Evolutionary conservation across 2,329 filamentous ascomycete species (phyloP).

Genomic region (Graphilbum fragrans): DNA sequence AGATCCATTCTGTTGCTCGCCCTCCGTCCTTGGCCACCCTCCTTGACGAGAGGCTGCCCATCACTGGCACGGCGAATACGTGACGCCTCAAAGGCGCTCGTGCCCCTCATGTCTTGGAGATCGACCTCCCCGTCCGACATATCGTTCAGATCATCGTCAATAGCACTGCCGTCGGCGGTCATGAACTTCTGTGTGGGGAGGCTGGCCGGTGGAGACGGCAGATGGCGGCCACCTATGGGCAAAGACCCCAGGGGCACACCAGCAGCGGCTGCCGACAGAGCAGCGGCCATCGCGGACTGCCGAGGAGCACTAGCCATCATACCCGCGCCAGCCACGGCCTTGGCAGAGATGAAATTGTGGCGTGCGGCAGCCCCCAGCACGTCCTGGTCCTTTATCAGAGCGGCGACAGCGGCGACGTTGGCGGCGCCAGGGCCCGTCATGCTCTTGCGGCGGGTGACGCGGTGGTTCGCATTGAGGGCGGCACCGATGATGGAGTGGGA

Average conservation of each 20-base stretch:
- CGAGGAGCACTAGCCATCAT: constrained; percentile 1
- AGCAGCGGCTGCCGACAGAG: background rate
- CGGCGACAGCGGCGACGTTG: constrained; percentile 65
- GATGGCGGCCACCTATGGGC: constrained; percentile 41
- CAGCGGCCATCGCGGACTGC: constrained; percentile 7
- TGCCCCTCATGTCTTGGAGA: constrained; percentile 26
- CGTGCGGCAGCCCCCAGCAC: constrained; percentile 36
- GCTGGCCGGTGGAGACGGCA: constrained; percentile 56
- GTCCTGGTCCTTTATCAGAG: constrained; percentile 51
- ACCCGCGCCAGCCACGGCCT: constrained; percentile 35
- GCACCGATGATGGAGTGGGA: constrained; percentile 65
- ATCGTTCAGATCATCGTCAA: constrained; percentile 57
- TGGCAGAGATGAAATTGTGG: constrained; percentile 55
- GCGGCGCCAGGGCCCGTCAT: constrained; percentile 61
- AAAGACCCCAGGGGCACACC: constrained; percentile 2
- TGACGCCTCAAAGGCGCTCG: constrained; percentile 30
- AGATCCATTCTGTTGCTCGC: constrained; percentile 70
- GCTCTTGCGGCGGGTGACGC: constrained; percentile 87
- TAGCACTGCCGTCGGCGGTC: constrained; percentile 41
- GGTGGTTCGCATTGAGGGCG: constrained; percentile 62
- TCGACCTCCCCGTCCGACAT: constrained; percentile 37
- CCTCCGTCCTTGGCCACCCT: constrained; percentile 51
- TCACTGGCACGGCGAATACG: constrained; percentile 63
- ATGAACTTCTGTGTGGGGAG: constrained; percentile 47
- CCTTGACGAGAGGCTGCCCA: constrained; percentile 69